Conservation (phyloP, 208 protist species). For the Leishmania aethiopica region DNA sequence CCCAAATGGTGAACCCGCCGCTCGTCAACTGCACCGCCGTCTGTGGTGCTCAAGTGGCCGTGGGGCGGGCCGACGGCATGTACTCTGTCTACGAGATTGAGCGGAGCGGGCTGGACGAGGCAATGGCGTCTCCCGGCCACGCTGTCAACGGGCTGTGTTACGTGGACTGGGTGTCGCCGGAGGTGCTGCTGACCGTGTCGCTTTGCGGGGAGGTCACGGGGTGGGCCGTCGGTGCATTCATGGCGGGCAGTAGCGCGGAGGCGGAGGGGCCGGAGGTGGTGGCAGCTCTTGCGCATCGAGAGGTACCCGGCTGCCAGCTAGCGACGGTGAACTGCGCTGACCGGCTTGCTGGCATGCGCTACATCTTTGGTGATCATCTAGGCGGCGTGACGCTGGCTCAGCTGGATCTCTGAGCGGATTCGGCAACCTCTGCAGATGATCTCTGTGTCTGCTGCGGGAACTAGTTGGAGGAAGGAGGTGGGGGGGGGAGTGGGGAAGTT, state of each 20-base stretch:
- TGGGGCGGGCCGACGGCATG: slow-evolving; percentile 67
- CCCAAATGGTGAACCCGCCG: slow-evolving; percentile 74
- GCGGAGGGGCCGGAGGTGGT: slow-evolving; percentile 48
- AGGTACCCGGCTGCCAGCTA: slow-evolving; percentile 25
- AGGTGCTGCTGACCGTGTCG: slow-evolving; percentile 64
- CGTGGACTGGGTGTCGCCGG: slow-evolving; percentile 45
- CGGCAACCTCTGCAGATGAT: not conserved
- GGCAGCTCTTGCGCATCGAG: slow-evolving; percentile 52
- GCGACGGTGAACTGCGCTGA: slow-evolving; percentile 55
- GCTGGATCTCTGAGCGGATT: slow-evolving; percentile 5
- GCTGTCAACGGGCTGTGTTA: slow-evolving; percentile 66
- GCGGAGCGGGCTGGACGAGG: slow-evolving; percentile 18
- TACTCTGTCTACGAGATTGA: slow-evolving; percentile 62
- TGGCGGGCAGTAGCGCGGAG: slow-evolving; percentile 19
- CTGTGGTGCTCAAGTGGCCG: slow-evolving; percentile 33
- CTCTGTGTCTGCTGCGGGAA: not conserved
- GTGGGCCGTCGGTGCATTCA: slow-evolving; percentile 58
- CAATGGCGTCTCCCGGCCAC: slow-evolving; percentile 58
- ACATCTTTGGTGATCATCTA: slow-evolving; percentile 33
- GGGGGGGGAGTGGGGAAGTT: not conserved
- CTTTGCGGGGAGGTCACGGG: slow-evolving; percentile 77
- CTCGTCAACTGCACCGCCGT: slow-evolving; percentile 59
- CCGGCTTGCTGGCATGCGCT: slow-evolving; percentile 6
- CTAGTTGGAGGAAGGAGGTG: not conserved
- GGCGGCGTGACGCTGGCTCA: slow-evolving; percentile 19